These are phyloP conservation scores for Danielia oregonensis DNA, from an alignment of 805 yeast genomes.

Conservation along the genomic window DNA sequence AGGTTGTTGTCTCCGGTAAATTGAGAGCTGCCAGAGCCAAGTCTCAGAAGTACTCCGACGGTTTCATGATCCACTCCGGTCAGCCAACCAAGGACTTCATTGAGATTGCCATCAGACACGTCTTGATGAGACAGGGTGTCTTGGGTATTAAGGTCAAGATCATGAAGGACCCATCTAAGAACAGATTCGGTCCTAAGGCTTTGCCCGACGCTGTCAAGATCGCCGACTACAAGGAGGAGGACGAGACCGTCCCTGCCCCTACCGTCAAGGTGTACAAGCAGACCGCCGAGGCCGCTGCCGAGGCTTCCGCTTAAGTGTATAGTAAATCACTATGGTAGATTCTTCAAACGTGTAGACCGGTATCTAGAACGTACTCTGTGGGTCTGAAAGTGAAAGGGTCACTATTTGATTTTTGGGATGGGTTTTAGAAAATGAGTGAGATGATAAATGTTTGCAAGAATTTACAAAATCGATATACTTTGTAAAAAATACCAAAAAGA, in stretches of 20 bases:
- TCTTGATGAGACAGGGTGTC: constrained; percentile 99
- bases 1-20: constrained; percentile 99
- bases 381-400: constrained; percentile 43
- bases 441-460: too few relatives aligned
- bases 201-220: constrained; percentile 94
- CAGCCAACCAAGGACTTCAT: constrained; percentile 99
- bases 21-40: constrained; percentile 99
- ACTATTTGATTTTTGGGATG: too few relatives aligned
- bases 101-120: constrained; percentile 99
- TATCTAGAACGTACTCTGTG: background rate
- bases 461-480: too few relatives aligned
- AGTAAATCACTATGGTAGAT: constrained; percentile 1
- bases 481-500: too few relatives aligned
- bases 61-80: constrained; percentile 99
- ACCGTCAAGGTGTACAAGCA: constrained; percentile 70
- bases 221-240: constrained; percentile 92
- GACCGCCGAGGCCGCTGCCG: constrained; percentile 29
- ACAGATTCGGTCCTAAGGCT: constrained; percentile 82
- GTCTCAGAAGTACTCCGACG: constrained; percentile 99
- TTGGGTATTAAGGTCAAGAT: constrained; percentile 99
- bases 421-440: too few relatives aligned
- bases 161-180: constrained; percentile 96
- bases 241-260: constrained; percentile 71
- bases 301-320: constrained; percentile 14
- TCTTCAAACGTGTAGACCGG: background rate